Evolutionary conservation across 441 rosid genomes (phyloP).

Genomic region (Corymbia calophylla): DNA sequence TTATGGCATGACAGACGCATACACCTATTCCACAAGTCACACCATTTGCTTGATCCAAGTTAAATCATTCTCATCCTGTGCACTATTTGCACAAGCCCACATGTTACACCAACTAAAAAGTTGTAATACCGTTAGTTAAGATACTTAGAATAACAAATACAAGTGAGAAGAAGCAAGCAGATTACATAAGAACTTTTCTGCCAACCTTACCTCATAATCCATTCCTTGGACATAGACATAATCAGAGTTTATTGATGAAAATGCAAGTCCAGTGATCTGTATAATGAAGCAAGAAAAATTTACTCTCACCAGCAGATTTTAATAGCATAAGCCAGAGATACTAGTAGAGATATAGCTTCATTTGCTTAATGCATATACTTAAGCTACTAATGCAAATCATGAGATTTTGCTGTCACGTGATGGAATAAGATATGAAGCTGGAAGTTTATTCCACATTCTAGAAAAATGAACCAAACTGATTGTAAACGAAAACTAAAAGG

Average conservation of each 20-base stretch:
- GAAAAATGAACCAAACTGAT: neutral
- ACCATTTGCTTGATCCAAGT: neutral
- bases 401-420: neutral
- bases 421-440: neutral
- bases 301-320: neutral
- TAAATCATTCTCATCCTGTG: neutral
- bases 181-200: neutral
- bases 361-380: neutral
- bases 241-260: conserved; percentile 46
- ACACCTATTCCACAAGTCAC: neutral
- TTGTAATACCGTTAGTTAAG: neutral
- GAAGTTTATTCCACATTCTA: neutral
- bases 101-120: neutral
- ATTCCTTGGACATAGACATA: conserved; percentile 57
- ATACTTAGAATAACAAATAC: neutral
- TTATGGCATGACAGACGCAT: neutral
- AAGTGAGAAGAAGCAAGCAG: neutral
- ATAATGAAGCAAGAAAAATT: neutral
- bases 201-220: conserved; percentile 54
- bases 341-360: neutral
- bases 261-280: conserved; percentile 62
- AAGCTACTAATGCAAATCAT: neutral
- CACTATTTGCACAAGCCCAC: neutral
- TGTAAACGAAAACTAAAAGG: neutral
- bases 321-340: neutral